Conservation (phyloP, 2,329 filamentous ascomycete genomes). For the Colletotrichum graminicola region DNA sequence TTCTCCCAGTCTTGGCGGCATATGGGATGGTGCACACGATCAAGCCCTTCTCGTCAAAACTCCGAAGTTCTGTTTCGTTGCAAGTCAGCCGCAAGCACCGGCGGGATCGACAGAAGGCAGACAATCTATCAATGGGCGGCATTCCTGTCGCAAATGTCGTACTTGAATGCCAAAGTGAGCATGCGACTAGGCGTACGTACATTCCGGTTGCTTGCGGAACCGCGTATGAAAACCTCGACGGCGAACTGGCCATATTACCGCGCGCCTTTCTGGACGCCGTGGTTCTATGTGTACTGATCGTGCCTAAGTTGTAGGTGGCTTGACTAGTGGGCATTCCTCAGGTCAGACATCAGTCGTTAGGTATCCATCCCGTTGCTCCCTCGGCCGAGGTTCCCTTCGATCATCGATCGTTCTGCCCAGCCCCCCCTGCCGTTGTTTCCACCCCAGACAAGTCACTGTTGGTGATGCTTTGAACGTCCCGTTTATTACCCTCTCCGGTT, state of each 20-base stretch:
- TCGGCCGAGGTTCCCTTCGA: constrained; percentile 14
- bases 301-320: background rate
- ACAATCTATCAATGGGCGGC: background rate
- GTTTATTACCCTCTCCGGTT: background rate
- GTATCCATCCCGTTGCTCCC: constrained; percentile 29
- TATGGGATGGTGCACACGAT: background rate
- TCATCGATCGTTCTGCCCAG: background rate
- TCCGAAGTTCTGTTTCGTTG: background rate
- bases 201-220: constrained; percentile 33
- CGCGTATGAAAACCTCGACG: constrained; percentile 13
- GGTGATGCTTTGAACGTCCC: background rate
- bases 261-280: constrained; percentile 14
- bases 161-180: constrained; percentile 8
- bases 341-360: constrained; percentile 27
- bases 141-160: constrained; percentile 25
- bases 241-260: background rate
- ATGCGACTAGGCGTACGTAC: background rate
- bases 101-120: constrained; percentile 15
- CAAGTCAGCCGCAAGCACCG: constrained; percentile 27
- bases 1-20: background rate
- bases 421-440: background rate
- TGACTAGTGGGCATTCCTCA: constrained; percentile 20
- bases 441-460: background rate
- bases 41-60: background rate
- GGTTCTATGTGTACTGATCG: background rate